phyloP scores from a whole-genome alignment of 306 rosid genomes.

The Inga laurina region DNA sequence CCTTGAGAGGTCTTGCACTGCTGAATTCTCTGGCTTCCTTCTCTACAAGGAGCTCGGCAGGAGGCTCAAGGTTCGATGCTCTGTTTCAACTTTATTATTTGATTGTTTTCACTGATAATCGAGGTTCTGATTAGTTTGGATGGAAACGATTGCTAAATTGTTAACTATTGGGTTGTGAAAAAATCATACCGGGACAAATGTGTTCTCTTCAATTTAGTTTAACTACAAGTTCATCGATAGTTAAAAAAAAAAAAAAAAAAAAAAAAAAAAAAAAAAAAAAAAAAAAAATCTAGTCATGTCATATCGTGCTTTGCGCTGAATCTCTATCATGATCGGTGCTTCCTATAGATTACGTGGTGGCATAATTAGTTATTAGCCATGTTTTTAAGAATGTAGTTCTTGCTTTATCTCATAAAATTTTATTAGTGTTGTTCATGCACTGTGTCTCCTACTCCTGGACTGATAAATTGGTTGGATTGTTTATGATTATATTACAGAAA shows the following conservation, averaged over 20 bases:
- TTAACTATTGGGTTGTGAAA: not conserved
- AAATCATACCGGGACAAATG: not conserved
- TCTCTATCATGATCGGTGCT: not conserved
- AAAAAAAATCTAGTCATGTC: not conserved
- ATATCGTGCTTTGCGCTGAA: not conserved
- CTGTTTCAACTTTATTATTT: not conserved
- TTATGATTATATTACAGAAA: conserved; percentile 65
- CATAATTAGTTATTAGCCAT: not conserved
- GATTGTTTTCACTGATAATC: not conserved
- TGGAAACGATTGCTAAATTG: not conserved
- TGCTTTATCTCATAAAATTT: not conserved
- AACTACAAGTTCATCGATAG: not conserved
- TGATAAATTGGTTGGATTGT: conserved; percentile 34
- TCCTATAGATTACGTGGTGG: not conserved
- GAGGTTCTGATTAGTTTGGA: not conserved
- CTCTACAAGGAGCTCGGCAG: conserved; percentile 98
- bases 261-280: not conserved
- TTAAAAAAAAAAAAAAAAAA: not conserved
- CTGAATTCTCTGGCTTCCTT: conserved; percentile 98
- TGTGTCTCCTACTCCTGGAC: not conserved
- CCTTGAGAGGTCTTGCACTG: conserved; percentile 97
- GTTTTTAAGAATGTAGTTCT: not conserved
- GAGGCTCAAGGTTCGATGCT: conserved; percentile 75
- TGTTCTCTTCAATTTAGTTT: not conserved
- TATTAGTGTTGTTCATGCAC: not conserved